A percentile compares a stretch with the other conserved stretches of the same genome.
These are phyloP conservation scores for Allium fistulosum DNA, from an alignment of 106 monocot species.

Conservation along the genomic window DNA sequence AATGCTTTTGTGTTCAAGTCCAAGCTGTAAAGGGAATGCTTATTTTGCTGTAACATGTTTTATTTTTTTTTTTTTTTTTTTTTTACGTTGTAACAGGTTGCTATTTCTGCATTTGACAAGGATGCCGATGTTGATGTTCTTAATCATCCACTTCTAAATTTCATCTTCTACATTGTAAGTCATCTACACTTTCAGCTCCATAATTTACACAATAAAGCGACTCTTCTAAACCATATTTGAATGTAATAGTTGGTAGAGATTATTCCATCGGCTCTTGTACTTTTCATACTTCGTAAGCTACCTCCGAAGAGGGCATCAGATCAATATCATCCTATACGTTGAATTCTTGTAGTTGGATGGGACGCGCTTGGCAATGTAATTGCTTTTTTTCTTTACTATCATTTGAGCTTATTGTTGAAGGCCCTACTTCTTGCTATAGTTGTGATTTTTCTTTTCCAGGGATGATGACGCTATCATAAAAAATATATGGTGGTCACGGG, in stretches of 20 bases:
- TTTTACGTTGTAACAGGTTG: conserved; percentile 33
- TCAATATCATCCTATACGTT: conserved; percentile 61
- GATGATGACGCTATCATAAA: no score
- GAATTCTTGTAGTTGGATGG: not conserved
- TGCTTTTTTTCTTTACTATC: no score
- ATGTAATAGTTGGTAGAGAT: conserved; percentile 41
- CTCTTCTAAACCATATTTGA: not conserved
- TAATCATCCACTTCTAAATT: conserved; percentile 68
- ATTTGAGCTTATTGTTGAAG: no score
- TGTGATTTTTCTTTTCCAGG: no score
- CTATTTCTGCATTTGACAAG: conserved; percentile 55
- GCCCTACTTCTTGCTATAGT: no score
- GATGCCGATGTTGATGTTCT: conserved; percentile 78
- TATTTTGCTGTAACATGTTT: not conserved
- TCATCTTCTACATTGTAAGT: conserved; percentile 70
- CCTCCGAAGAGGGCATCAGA: conserved; percentile 58
- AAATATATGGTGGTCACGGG: no score
- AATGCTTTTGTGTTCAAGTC: no score
- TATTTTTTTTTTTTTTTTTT: not conserved
- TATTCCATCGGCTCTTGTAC: conserved; percentile 60
- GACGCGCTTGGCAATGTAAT: no score
- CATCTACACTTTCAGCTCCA: not conserved
- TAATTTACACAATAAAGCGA: not conserved
- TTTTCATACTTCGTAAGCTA: conserved; percentile 62
- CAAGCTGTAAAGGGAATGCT: not conserved